Percentiles rank a stretch among this genome's conserved stretches.
Evolutionary conservation across 1,284 basidiomycete species (phyloP).

Genomic region (Ustilago esculenta): DNA sequence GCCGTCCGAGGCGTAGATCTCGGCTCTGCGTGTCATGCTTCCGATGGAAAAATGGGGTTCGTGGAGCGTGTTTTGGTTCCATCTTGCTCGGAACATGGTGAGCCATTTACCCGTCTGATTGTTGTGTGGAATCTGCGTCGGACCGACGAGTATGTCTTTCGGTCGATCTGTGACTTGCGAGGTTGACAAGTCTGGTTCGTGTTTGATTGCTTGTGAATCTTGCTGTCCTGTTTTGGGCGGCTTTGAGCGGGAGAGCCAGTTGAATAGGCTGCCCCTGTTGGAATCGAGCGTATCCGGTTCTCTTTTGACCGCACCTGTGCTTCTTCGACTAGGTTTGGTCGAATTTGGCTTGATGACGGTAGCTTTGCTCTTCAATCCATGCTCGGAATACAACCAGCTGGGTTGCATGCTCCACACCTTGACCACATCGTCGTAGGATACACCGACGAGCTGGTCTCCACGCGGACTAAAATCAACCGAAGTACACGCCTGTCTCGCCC

Average conservation of each 20-base stretch:
- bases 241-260: conserved; percentile 21
- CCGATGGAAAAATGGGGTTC: conserved; percentile 63
- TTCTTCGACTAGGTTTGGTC: conserved; percentile 1
- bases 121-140: conserved; percentile 57
- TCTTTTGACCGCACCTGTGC: conserved; percentile 21
- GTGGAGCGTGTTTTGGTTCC: conserved; percentile 54
- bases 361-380: conserved; percentile 22
- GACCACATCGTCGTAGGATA: conserved; percentile 63
- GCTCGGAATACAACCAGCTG: conserved; percentile 29
- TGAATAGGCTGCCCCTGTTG: conserved; percentile 9
- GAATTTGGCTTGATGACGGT: conserved; percentile 14
- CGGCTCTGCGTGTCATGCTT: conserved; percentile 59
- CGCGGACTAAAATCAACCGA: conserved; percentile 60
- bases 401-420: conserved; percentile 44
- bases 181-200: conserved; percentile 7
- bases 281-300: conserved; percentile 7
- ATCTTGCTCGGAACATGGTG: conserved; percentile 62
- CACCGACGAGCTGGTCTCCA: conserved; percentile 56
- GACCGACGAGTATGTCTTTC: conserved; percentile 40
- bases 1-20: conserved; percentile 57
- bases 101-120: conserved; percentile 66
- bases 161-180: conserved; percentile 12
- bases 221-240: conserved; percentile 34
- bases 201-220: conserved; percentile 20
- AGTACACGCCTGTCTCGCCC: conserved; percentile 58